Evolutionary conservation across 768 basidiomycete genomes (phyloP).

Genomic region (button mushroom (Agaricus bisporus)): DNA sequence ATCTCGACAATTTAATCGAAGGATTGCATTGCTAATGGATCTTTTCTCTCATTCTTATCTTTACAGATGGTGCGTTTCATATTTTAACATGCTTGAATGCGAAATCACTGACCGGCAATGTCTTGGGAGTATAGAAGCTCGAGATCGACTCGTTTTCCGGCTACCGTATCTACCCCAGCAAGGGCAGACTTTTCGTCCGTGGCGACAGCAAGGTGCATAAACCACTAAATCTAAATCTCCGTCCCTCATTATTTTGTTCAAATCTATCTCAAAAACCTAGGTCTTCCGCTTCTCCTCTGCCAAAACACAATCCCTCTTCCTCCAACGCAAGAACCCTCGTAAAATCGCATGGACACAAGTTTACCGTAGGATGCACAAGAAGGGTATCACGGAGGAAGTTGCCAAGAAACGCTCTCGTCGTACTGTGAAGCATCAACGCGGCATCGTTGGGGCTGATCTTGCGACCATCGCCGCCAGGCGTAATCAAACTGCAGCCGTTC

Average conservation of each 20-base stretch:
- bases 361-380: conserved; percentile 98
- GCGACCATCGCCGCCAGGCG: conserved; percentile 86
- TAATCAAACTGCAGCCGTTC: conserved; percentile 84
- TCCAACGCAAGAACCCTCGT: conserved; percentile 99
- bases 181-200: conserved; percentile 93
- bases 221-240: neutral
- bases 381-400: conserved; percentile 98
- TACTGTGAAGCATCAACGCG: conserved; percentile 97
- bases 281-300: conserved; percentile 93
- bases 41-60: conserved; percentile 8
- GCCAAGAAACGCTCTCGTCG: conserved; percentile 98
- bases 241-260: neutral
- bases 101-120: conserved; percentile 12
- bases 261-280: conserved; percentile 30
- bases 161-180: conserved; percentile 96
- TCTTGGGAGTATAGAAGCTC: conserved; percentile 66
- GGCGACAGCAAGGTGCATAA: conserved; percentile 85
- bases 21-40: conserved; percentile 12
- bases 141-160: conserved; percentile 98
- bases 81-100: neutral
- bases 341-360: conserved; percentile 97
- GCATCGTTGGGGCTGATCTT: conserved; percentile 96
- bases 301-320: conserved; percentile 95
- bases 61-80: conserved; percentile 36
- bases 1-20: neutral